Evolutionary conservation across 805 yeast genomes (phyloP).

Genomic region (Saccharomycopsis selenospora): DNA sequence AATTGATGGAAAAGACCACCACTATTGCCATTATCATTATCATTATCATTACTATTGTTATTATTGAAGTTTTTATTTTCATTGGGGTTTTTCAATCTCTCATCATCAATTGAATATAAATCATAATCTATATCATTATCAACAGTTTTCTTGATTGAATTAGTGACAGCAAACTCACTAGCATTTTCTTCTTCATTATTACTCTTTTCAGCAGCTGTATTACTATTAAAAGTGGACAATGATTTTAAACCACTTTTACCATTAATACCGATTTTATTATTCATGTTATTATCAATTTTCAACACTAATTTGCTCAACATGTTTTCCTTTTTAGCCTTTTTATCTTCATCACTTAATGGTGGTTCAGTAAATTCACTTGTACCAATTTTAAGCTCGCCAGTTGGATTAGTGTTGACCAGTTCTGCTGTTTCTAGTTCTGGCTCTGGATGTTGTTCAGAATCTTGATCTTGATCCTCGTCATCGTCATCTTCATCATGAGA

Average conservation of each 20-base stretch:
- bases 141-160: neutral
- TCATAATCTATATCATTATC: neutral
- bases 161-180: neutral
- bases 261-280: constrained; percentile 7
- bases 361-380: neutral
- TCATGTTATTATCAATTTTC: constrained; percentile 17
- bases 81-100: constrained; percentile 20
- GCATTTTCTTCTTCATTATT: constrained; percentile 22
- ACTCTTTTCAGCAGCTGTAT: constrained; percentile 4
- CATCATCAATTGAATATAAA: neutral
- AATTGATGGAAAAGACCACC: neutral
- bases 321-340: constrained; percentile 13
- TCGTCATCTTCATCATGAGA: constrained; percentile 16
- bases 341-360: constrained; percentile 11
- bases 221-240: neutral
- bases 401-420: too few relatives aligned
- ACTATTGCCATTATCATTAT: constrained; percentile 14
- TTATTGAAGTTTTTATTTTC: constrained; percentile 24
- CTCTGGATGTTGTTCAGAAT: too few relatives aligned
- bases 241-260: neutral
- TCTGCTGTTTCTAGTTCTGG: too few relatives aligned
- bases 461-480: constrained; percentile 28
- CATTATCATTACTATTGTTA: constrained; percentile 24
- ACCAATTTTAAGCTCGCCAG: too few relatives aligned
- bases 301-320: constrained; percentile 17